Conservation (phyloP, 129 eudicot species). For the Heracleum sosnowskyi region DNA sequence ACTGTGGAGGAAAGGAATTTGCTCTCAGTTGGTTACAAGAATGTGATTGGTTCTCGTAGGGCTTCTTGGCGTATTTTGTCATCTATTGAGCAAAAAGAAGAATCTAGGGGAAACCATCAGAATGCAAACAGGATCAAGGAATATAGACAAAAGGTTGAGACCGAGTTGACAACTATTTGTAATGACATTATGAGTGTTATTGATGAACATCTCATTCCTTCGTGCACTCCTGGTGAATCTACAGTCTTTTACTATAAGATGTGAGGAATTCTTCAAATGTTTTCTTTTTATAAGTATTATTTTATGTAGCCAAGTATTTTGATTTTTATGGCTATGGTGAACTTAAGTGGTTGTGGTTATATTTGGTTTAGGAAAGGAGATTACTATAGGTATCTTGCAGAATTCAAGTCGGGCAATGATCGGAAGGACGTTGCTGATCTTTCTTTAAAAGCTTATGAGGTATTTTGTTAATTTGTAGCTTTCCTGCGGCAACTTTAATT, state of each 20-base stretch:
- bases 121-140: constrained; percentile 50
- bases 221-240: constrained; percentile 47
- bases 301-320: neutral
- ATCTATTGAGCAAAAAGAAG: constrained; percentile 61
- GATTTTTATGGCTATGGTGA: neutral
- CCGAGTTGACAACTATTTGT: constrained; percentile 50
- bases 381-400: constrained; percentile 51
- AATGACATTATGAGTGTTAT: constrained; percentile 52
- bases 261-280: constrained; percentile 19
- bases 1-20: constrained; percentile 62
- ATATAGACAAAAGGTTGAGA: constrained; percentile 50
- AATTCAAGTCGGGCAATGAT: constrained; percentile 47
- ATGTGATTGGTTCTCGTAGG: constrained; percentile 56
- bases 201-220: constrained; percentile 65
- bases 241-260: constrained; percentile 56
- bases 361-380: constrained; percentile 54
- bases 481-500: neutral
- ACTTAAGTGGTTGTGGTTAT: neutral
- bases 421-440: constrained; percentile 61
- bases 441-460: constrained; percentile 62
- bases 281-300: neutral
- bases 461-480: constrained; percentile 9
- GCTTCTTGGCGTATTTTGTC: constrained; percentile 66
- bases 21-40: constrained; percentile 60
- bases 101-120: constrained; percentile 49